Conservation (phyloP, 2,329 filamentous ascomycete genomes). For the Lecanicillium sp. region DNA sequence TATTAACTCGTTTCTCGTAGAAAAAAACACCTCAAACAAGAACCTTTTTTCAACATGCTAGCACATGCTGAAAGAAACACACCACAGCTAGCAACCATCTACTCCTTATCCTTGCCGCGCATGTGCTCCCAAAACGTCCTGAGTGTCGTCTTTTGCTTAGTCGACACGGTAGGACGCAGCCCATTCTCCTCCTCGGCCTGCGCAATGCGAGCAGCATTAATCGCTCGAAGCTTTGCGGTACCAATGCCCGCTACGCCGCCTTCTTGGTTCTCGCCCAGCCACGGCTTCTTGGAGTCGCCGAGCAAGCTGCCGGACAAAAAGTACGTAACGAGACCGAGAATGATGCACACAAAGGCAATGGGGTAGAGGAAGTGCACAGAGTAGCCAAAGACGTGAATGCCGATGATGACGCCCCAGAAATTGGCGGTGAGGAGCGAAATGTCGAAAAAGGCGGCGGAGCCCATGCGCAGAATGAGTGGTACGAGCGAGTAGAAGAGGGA, state of each 20-base stretch:
- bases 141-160: too few relatives aligned
- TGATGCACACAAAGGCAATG: conserved; percentile 88
- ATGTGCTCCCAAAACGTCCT: too few relatives aligned
- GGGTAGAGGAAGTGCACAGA: conserved; percentile 86
- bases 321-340: conserved; percentile 78
- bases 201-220: conserved; percentile 44
- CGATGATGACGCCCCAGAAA: conserved; percentile 95
- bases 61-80: too few relatives aligned
- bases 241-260: conserved; percentile 70
- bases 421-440: conserved; percentile 89
- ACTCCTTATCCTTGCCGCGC: too few relatives aligned
- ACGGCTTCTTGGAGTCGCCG: conserved; percentile 89
- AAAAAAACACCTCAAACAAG: background rate
- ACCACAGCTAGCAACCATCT: too few relatives aligned
- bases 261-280: conserved; percentile 84
- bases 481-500: conserved; percentile 80
- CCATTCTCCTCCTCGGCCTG: conserved; percentile 22
- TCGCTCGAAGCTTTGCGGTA: conserved; percentile 72
- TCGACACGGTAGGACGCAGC: background rate
- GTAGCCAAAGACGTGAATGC: conserved; percentile 75
- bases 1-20: too few relatives aligned
- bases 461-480: conserved; percentile 82
- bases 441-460: conserved; percentile 90
- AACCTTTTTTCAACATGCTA: conserved; percentile 3
- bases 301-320: conserved; percentile 76